These are phyloP conservation scores for Bocquillonia castaneifolia DNA, from an alignment of 441 rosid species.

Conservation along the genomic window DNA sequence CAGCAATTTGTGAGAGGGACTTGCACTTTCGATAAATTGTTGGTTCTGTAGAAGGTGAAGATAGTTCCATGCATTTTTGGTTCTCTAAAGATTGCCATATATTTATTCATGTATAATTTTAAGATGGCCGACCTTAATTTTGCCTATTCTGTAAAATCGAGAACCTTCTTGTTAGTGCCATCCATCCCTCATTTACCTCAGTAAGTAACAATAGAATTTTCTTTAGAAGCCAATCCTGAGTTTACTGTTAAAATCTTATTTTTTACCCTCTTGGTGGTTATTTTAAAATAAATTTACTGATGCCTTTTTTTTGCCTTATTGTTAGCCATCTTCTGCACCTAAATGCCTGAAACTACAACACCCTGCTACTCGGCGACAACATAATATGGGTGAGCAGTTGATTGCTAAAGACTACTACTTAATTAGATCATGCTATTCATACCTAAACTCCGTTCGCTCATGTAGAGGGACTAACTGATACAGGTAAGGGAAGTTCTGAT, in stretches of 20 bases:
- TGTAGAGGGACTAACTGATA: slow-evolving; percentile 21
- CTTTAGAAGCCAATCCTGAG: background rate
- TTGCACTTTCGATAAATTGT: background rate
- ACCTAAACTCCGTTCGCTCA: slow-evolving; percentile 14
- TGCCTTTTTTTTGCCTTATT: slow-evolving; percentile 8
- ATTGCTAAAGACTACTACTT: slow-evolving; percentile 7
- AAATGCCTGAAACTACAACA: slow-evolving; percentile 30
- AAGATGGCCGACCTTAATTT: background rate
- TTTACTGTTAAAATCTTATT: background rate
- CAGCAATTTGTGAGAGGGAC: background rate
- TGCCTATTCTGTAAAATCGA: background rate
- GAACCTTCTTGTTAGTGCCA: background rate
- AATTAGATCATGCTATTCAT: background rate
- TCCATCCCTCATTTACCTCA: background rate
- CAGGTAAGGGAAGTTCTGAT: slow-evolving; percentile 37
- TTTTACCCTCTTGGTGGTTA: background rate
- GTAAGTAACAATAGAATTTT: background rate
- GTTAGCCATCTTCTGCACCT: slow-evolving; percentile 28
- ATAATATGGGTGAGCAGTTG: slow-evolving; percentile 31
- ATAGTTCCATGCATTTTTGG: background rate
- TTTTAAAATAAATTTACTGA: slow-evolving; percentile 4
- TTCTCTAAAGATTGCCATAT: background rate
- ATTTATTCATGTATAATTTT: background rate
- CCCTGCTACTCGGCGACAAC: slow-evolving; percentile 16
- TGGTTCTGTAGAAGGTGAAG: background rate